These are phyloP conservation scores for Tetracladium marchalianum DNA, from an alignment of 495 filamentous ascomycete genomes.

Conservation along the genomic window DNA sequence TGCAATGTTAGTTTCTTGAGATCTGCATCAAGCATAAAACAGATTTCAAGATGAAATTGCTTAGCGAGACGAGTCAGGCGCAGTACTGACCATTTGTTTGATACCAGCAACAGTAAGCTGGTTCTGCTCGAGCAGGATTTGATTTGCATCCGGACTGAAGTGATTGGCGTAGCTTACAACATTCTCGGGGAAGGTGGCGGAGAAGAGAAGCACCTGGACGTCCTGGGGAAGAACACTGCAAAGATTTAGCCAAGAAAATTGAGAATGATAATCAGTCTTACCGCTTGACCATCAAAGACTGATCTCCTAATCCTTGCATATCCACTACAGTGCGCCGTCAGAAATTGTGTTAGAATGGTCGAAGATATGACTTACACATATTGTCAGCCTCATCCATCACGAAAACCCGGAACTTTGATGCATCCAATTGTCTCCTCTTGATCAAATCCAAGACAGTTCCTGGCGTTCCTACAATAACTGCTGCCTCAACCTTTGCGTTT, in stretches of 20 bases:
- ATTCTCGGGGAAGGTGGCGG: constrained; percentile 84
- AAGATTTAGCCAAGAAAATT: constrained; percentile 9
- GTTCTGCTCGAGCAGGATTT: constrained; percentile 77
- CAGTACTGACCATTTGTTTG: constrained; percentile 54
- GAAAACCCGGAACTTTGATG: constrained; percentile 58
- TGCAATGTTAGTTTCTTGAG: no score
- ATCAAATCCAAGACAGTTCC: constrained; percentile 87
- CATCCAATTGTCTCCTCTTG: constrained; percentile 56
- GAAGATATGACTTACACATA: constrained; percentile 46
- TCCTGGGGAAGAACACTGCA: constrained; percentile 55
- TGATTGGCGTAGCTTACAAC: constrained; percentile 69
- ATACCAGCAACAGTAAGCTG: constrained; percentile 96
- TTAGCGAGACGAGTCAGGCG: no score
- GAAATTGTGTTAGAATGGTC: no score
- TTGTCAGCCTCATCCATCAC: constrained; percentile 94
- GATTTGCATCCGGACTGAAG: constrained; percentile 78
- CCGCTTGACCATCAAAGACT: constrained; percentile 82
- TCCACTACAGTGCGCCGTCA: constrained; percentile 33
- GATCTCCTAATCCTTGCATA: constrained; percentile 86
- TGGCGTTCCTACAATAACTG: constrained; percentile 86
- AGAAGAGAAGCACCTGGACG: constrained; percentile 86
- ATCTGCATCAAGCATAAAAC: no score
- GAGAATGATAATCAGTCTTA: constrained; percentile 30
- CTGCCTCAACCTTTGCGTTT: constrained; percentile 50
- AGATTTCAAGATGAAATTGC: no score